Percentiles rank a stretch among this genome's conserved stretches.
phyloP scores from a whole-genome alignment of 257 asterid species.

The Plantago ovata region DNA sequence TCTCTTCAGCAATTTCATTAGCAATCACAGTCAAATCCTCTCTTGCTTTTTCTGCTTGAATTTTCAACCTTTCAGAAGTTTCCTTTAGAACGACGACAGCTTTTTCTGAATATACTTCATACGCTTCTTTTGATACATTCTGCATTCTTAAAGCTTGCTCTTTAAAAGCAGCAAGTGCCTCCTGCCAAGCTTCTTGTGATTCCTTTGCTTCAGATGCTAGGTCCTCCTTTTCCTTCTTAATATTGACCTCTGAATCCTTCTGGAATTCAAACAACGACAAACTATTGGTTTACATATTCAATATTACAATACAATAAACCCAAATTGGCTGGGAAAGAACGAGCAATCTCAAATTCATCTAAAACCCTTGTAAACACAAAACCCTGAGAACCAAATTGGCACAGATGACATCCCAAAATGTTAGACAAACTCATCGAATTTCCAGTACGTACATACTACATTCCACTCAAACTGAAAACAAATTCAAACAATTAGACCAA shows the following conservation, averaged over 20 bases:
- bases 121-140: constrained; percentile 69
- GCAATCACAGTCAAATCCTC: constrained; percentile 57
- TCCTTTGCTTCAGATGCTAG: constrained; percentile 43
- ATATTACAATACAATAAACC: not conserved
- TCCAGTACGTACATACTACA: no score
- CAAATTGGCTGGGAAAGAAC: no score
- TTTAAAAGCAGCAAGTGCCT: constrained; percentile 63
- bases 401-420: no score
- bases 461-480: no score
- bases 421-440: no score
- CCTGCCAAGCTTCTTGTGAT: constrained; percentile 71
- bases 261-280: constrained; percentile 25
- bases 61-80: constrained; percentile 67
- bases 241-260: constrained; percentile 57
- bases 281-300: not conserved
- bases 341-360: no score
- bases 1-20: constrained; percentile 69
- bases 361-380: no score
- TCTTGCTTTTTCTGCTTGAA: constrained; percentile 79
- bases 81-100: constrained; percentile 61
- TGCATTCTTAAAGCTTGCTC: constrained; percentile 78
- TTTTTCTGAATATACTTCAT: constrained; percentile 60
- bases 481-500: no score
- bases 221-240: constrained; percentile 48
- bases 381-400: no score